A percentile compares a stretch with the other conserved stretches of the same genome.
These are phyloP conservation scores for Lycium barbarum DNA, from an alignment of 257 asterid genomes.

Conservation along the genomic window DNA sequence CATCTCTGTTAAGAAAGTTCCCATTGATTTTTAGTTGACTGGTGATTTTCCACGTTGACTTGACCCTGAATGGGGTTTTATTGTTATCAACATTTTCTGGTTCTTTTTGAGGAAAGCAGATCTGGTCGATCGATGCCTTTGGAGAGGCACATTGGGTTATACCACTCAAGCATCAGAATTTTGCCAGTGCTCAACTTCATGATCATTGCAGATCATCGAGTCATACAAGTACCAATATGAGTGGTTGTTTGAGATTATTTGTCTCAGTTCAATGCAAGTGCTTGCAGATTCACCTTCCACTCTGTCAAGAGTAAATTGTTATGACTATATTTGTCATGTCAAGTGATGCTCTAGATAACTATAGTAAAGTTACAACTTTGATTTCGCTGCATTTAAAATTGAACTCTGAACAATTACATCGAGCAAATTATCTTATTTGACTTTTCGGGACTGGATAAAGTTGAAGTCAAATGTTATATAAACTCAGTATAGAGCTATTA, in stretches of 20 bases:
- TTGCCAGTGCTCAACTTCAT: slow-evolving; percentile 18
- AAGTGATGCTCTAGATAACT: not conserved
- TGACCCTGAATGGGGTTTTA: slow-evolving; percentile 3
- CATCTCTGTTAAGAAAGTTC: slow-evolving; percentile 5
- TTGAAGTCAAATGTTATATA: slow-evolving; percentile 4
- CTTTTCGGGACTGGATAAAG: not conserved
- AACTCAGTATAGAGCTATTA: not conserved
- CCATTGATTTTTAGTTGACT: not conserved
- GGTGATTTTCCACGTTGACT: not conserved
- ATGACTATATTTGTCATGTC: not conserved
- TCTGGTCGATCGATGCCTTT: slow-evolving; percentile 10
- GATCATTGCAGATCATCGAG: not conserved
- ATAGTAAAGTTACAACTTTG: not conserved
- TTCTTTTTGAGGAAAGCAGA: not conserved
- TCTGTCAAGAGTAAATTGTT: not conserved
- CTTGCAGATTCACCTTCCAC: slow-evolving; percentile 9
- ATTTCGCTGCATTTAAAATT: not conserved
- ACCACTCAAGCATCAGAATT: not conserved
- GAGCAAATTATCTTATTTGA: slow-evolving; percentile 4
- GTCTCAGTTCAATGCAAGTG: not conserved
- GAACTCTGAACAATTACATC: not conserved
- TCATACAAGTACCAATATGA: not conserved
- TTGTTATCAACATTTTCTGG: not conserved
- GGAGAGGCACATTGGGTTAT: not conserved
- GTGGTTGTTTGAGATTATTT: not conserved